Conservation (phyloP, 169 alveolate genomes). For the Neospora caninum region DNA sequence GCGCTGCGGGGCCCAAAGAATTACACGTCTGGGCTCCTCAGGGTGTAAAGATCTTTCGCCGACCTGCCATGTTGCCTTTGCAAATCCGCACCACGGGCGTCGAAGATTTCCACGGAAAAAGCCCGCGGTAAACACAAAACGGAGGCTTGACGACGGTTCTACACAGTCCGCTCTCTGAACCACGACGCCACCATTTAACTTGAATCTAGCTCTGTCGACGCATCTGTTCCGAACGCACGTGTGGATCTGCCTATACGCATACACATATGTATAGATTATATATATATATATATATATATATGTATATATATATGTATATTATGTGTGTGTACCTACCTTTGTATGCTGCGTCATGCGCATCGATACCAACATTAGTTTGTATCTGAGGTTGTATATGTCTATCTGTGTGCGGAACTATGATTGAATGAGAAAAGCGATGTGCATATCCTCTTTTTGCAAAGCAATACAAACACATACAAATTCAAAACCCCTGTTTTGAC, state of each 20-base stretch:
- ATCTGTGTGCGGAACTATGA: too few species aligned
- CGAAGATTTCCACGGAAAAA: conserved; percentile 10
- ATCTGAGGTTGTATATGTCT: too few species aligned
- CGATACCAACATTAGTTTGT: too few species aligned
- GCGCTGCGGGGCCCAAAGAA: conserved; percentile 77
- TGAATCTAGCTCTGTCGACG: neutral
- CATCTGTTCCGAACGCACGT: too few species aligned
- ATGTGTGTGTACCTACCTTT: neutral
- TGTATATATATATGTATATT: neutral
- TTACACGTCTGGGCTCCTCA: conserved; percentile 80
- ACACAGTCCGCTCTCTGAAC: neutral
- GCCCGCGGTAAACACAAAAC: neutral
- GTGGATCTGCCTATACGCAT: neutral
- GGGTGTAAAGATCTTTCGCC: conserved; percentile 79
- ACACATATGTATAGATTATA: neutral
- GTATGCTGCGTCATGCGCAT: too few species aligned
- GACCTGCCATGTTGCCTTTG: conserved; percentile 70
- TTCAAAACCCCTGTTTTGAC: too few species aligned
- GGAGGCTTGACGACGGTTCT: neutral
- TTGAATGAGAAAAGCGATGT: too few species aligned
- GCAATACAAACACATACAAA: too few species aligned
- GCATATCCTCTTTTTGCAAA: too few species aligned
- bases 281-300: neutral
- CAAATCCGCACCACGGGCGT: conserved; percentile 40
- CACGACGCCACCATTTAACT: neutral